Percentiles rank a stretch among this genome's conserved stretches.
phyloP scores from a whole-genome alignment of 768 basidiomycete species.

The Kockovaella imperatae region DNA sequence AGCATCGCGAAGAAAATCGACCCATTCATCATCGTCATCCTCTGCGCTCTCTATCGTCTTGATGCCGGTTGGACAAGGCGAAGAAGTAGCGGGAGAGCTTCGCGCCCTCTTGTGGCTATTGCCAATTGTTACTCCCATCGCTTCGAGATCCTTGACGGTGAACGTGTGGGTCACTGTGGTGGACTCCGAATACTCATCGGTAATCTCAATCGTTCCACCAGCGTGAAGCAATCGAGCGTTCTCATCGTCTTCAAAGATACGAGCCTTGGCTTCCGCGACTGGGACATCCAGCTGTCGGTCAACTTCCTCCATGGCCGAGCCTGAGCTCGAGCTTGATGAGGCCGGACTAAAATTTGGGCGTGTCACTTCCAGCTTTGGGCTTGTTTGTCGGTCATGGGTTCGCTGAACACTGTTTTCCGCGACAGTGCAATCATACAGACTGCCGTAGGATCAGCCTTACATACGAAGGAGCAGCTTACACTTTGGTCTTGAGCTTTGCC shows the following conservation, averaged over 20 bases:
- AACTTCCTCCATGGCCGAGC: background rate
- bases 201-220: too few species aligned
- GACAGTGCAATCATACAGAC: constrained; percentile 44
- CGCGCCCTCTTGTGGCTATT: background rate
- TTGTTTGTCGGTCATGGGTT: too few species aligned
- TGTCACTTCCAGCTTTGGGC: too few species aligned
- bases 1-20: constrained; percentile 15
- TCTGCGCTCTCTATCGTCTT: background rate
- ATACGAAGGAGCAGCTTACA: constrained; percentile 20
- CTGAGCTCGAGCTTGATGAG: background rate
- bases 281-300: too few species aligned
- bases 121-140: background rate
- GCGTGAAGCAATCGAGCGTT: too few species aligned
- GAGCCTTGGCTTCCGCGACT: too few species aligned
- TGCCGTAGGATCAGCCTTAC: constrained; percentile 3
- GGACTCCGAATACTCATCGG: constrained; percentile 34
- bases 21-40: constrained; percentile 36
- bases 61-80: background rate
- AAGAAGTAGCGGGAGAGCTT: background rate
- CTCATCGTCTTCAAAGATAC: too few species aligned
- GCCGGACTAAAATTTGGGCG: too few species aligned
- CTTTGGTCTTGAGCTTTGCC: constrained; percentile 33
- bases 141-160: too few species aligned
- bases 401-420: too few species aligned
- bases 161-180: constrained; percentile 14